A percentile compares a stretch with the other conserved stretches of the same genome.
phyloP scores from a whole-genome alignment of 2,329 filamentous ascomycete genomes.

The Mycosphaerella arachidis region DNA sequence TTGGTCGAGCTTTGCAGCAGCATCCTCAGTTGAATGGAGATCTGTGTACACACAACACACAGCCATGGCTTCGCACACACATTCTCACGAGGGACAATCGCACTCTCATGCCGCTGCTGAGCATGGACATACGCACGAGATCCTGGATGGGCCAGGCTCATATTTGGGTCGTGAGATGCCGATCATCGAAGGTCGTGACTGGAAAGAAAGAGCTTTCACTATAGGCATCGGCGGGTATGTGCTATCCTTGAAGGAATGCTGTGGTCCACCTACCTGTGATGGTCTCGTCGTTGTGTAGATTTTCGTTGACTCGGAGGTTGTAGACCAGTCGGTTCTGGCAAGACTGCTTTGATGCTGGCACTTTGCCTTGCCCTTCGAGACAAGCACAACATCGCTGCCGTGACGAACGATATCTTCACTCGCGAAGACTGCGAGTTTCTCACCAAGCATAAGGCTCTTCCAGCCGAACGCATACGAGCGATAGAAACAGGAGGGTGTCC shows the following conservation, averaged over 20 bases:
- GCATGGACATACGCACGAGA: constrained; percentile 94
- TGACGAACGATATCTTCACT: constrained; percentile 99
- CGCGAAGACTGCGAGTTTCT: constrained; percentile 97
- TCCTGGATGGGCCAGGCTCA: constrained; percentile 88
- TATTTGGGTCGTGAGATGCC: constrained; percentile 90
- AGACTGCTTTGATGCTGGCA: constrained; percentile 93
- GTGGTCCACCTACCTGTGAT: neutral
- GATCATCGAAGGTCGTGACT: constrained; percentile 80
- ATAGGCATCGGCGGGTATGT: constrained; percentile 93
- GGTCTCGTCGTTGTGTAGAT: neutral
- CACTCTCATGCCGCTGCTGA: constrained; percentile 49
- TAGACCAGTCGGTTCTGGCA: constrained; percentile 92
- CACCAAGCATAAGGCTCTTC: constrained; percentile 77
- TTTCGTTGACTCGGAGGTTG: neutral
- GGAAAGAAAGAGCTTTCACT: constrained; percentile 86
- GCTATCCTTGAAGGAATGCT: neutral
- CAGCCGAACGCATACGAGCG: constrained; percentile 77
- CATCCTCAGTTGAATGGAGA: neutral
- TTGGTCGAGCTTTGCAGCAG: neutral
- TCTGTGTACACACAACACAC: neutral
- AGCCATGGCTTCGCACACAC: constrained; percentile 32
- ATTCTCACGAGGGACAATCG: constrained; percentile 48
- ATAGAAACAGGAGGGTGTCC: constrained; percentile 98
- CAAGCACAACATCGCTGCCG: constrained; percentile 81
- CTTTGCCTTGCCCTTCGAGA: constrained; percentile 80